These are phyloP conservation scores for Beta macrorhiza DNA, from an alignment of 179 eudicot genomes.

Conservation along the genomic window DNA sequence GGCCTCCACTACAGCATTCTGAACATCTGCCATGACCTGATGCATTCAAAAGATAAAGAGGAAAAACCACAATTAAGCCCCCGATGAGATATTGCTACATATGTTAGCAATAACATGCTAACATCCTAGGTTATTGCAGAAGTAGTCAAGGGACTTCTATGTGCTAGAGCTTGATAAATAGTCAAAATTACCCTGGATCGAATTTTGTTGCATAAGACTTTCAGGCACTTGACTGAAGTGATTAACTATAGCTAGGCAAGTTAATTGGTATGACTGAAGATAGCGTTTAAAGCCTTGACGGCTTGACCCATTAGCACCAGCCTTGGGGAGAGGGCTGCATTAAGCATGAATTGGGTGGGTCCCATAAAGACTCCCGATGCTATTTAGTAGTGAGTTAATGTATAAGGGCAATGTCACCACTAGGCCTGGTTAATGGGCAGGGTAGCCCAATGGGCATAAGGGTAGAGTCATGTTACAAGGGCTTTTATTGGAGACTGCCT, in stretches of 20 bases:
- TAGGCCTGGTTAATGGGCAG: background rate
- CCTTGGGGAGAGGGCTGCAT: background rate
- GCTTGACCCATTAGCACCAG: background rate
- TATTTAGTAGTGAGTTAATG: background rate
- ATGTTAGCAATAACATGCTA: background rate
- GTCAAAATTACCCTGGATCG: background rate
- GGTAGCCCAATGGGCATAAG: background rate
- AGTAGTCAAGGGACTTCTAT: background rate
- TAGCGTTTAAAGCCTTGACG: background rate
- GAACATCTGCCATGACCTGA: conserved; percentile 75
- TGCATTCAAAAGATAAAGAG: background rate
- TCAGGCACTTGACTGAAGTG: background rate
- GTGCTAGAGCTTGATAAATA: background rate
- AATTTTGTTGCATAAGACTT: background rate
- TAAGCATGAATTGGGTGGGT: too few species aligned
- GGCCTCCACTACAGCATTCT: conserved; percentile 72
- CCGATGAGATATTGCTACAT: background rate
- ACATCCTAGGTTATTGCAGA: background rate
- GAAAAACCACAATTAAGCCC: background rate
- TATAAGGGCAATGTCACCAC: background rate
- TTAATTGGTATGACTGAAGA: background rate
- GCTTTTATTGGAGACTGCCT: too few species aligned
- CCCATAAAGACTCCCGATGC: background rate
- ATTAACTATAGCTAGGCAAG: background rate
- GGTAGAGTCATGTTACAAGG: background rate